phyloP scores from a whole-genome alignment of 1,139 yeast genomes.

The Hemisphaericaspora subhashii region DNA sequence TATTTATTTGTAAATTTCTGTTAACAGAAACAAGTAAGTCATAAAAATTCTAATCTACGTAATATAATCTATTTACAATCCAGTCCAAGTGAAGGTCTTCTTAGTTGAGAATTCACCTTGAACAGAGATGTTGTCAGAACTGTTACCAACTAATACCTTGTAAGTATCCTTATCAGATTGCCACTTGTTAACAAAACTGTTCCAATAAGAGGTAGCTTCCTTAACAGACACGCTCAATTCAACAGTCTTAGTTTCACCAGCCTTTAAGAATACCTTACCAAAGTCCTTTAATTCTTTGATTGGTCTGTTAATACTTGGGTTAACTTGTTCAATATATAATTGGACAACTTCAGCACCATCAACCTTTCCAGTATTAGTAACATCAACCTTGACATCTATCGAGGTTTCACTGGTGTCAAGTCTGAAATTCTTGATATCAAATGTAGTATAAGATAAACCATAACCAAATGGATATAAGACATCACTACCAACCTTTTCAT shows the following conservation, averaged over 20 bases:
- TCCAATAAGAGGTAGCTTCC: constrained; percentile 57
- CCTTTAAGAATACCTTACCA: constrained; percentile 43
- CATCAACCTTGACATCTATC: constrained; percentile 32
- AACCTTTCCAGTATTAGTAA: constrained; percentile 41
- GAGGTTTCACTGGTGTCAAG: constrained; percentile 16
- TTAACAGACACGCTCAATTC: constrained; percentile 36
- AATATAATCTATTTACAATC: constrained; percentile 12
- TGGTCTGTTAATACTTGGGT: constrained; percentile 48
- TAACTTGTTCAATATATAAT: constrained; percentile 40
- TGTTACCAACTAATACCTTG: constrained; percentile 46
- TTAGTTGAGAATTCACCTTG: constrained; percentile 37
- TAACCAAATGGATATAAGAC: constrained; percentile 60
- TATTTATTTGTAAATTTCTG: no score
- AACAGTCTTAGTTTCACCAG: constrained; percentile 42
- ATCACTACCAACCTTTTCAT: constrained; percentile 47
- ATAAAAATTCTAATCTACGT: no score
- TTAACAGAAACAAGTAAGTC: no score
- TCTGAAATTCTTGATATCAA: constrained; percentile 24
- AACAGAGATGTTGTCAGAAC: constrained; percentile 24
- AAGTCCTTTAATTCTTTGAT: constrained; percentile 58
- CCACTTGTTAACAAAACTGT: constrained; percentile 51
- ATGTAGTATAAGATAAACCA: constrained; percentile 59
- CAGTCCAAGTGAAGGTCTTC: constrained; percentile 24
- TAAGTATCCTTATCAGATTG: constrained; percentile 50
- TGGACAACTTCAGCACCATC: constrained; percentile 51